A percentile compares a stretch with the other conserved stretches of the same genome.
Evolutionary conservation across 176 grass and related monocot species (phyloP).

Genomic region (Avena atlantica): DNA sequence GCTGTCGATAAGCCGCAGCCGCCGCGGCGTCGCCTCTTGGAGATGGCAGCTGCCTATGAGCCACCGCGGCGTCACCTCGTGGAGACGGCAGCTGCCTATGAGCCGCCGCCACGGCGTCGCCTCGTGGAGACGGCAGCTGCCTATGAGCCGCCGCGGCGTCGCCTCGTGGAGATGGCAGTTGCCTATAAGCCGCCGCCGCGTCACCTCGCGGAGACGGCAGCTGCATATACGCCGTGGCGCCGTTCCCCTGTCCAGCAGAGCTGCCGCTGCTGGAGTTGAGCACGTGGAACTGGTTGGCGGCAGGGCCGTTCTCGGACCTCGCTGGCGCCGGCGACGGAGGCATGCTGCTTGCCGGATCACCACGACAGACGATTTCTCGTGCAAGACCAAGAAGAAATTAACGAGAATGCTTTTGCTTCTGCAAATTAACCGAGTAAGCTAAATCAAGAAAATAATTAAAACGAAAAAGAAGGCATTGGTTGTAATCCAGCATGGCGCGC

Average conservation of each 20-base stretch:
- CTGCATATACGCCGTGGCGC: neutral
- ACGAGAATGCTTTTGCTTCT: neutral
- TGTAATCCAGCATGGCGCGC: slow-evolving; percentile 14
- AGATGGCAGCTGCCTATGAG: neutral
- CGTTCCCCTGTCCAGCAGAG: neutral
- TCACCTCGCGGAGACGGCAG: neutral
- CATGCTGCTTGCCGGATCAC: neutral
- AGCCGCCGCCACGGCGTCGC: neutral
- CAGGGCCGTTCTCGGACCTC: neutral
- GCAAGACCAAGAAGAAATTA: neutral
- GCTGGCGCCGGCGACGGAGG: neutral
- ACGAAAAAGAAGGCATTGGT: neutral
- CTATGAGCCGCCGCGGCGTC: neutral
- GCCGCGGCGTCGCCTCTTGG: neutral
- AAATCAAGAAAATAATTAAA: slow-evolving; percentile 36
- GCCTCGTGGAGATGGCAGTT: neutral
- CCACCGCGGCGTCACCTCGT: neutral
- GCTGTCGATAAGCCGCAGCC: neutral
- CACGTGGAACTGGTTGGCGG: slow-evolving; percentile 42
- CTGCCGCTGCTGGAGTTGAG: slow-evolving; percentile 44
- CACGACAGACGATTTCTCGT: neutral
- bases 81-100: neutral
- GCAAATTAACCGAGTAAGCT: neutral
- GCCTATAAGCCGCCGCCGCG: neutral
- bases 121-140: neutral